Evolutionary conservation across 2,329 filamentous ascomycete genomes (phyloP).

Genomic region (Bipolaris zeicola): DNA sequence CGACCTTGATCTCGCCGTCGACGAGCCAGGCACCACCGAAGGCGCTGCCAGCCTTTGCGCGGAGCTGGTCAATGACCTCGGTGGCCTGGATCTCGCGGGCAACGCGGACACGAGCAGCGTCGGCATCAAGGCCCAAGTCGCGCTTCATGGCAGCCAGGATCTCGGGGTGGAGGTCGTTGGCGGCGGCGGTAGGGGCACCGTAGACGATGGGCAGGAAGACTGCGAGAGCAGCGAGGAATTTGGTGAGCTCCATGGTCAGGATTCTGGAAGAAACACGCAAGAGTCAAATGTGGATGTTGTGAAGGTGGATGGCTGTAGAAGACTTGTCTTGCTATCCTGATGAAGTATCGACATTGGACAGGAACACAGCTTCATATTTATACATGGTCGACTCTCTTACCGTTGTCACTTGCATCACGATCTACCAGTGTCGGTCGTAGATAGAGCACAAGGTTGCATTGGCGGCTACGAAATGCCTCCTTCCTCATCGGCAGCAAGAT

Average conservation of each 20-base stretch:
- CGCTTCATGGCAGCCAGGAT: slow-evolving; percentile 54
- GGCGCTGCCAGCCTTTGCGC: slow-evolving; percentile 38
- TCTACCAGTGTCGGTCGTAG: neutral
- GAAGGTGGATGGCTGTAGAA: slow-evolving; percentile 21
- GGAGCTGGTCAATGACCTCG: slow-evolving; percentile 48
- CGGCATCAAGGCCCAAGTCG: slow-evolving; percentile 49
- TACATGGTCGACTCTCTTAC: slow-evolving; percentile 15
- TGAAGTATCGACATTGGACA: slow-evolving; percentile 7
- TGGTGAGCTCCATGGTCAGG: slow-evolving; percentile 48
- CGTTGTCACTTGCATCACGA: slow-evolving; percentile 9
- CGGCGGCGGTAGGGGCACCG: slow-evolving; percentile 47
- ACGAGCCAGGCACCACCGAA: slow-evolving; percentile 52
- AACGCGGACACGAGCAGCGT: slow-evolving; percentile 49
- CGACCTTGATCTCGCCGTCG: slow-evolving; percentile 48
- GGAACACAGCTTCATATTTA: slow-evolving; percentile 24
- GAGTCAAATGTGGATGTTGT: slow-evolving; percentile 27
- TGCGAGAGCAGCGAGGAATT: slow-evolving; percentile 49
- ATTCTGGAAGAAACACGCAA: slow-evolving; percentile 29
- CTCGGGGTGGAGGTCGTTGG: slow-evolving; percentile 49
- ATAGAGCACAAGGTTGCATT: slow-evolving; percentile 12
- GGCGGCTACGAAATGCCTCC: slow-evolving; percentile 14
- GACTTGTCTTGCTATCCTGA: slow-evolving; percentile 23
- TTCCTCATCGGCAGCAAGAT: slow-evolving; percentile 24
- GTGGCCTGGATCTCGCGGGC: slow-evolving; percentile 46
- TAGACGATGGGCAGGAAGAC: slow-evolving; percentile 50